Conservation (phyloP, 164 flowering plant species). For the Kalanchoe fedtschenkoi region DNA sequence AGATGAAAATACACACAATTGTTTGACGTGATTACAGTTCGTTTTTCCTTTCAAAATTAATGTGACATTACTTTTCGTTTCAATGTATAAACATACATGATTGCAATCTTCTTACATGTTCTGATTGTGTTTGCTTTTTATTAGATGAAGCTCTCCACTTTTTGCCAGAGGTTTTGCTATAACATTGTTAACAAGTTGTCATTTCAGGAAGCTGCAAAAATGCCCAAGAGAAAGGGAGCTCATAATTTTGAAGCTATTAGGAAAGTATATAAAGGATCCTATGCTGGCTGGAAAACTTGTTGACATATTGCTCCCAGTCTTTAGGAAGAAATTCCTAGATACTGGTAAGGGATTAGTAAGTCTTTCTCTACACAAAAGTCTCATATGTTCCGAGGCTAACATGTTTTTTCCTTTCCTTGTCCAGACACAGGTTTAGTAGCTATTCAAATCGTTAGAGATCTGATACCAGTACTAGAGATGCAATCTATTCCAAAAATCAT, state of each 20-base stretch:
- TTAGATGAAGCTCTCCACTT: not conserved
- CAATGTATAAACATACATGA: no score
- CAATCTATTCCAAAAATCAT: conserved; percentile 33
- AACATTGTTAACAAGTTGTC: not conserved
- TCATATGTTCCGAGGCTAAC: not conserved
- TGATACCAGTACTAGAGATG: conserved; percentile 34
- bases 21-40: not conserved
- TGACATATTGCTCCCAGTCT: conserved; percentile 58
- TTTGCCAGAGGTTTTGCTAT: not conserved
- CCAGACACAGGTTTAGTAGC: conserved; percentile 47
- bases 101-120: no score
- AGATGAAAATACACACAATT: no score
- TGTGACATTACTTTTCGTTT: not conserved
- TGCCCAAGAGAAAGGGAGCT: conserved; percentile 44
- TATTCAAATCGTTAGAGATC: conserved; percentile 44
- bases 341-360: conserved; percentile 34
- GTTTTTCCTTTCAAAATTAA: not conserved
- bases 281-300: conserved; percentile 37
- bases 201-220: conserved; percentile 39
- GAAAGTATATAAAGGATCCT: conserved; percentile 47
- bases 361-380: not conserved
- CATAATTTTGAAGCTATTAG: conserved; percentile 46
- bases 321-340: conserved; percentile 27
- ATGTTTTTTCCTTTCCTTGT: not conserved
- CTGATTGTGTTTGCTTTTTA: not conserved